phyloP scores from a whole-genome alignment of 1,284 basidiomycete genomes.

The Tylopilus sp. region DNA sequence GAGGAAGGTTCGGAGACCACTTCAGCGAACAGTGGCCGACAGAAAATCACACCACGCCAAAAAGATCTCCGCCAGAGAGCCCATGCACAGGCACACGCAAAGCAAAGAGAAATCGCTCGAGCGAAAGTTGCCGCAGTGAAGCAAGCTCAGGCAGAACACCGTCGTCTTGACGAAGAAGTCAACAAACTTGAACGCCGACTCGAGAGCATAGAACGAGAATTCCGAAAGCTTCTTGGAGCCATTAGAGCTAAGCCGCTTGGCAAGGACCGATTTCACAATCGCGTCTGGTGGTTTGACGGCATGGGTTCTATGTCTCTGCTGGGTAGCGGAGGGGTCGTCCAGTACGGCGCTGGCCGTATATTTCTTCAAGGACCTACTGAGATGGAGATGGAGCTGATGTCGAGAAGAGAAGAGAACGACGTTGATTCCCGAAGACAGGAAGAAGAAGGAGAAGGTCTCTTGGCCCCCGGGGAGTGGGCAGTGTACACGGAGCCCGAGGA shows the following conservation, averaged over 20 bases:
- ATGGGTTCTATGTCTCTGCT: constrained; percentile 79
- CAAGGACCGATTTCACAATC: constrained; percentile 88
- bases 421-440: constrained; percentile 55
- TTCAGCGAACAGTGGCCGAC: constrained; percentile 39
- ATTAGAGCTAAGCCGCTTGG: constrained; percentile 86
- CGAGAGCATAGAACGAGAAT: constrained; percentile 88
- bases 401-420: constrained; percentile 55
- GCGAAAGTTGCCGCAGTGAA: constrained; percentile 69
- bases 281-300: constrained; percentile 98
- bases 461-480: constrained; percentile 81
- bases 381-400: constrained; percentile 66
- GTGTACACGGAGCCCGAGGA: constrained; percentile 83
- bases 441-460: constrained; percentile 75
- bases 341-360: constrained; percentile 84
- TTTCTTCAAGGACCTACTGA: constrained; percentile 87
- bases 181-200: constrained; percentile 73
- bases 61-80: constrained; percentile 51
- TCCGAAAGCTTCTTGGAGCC: constrained; percentile 78
- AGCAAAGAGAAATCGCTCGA: constrained; percentile 69
- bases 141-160: constrained; percentile 69
- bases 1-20: constrained; percentile 51
- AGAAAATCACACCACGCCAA: constrained; percentile 46
- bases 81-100: constrained; percentile 60
- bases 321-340: constrained; percentile 64
- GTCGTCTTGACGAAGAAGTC: constrained; percentile 83